phyloP scores from a whole-genome alignment of 495 filamentous ascomycete genomes.

The Trichoderma asperelloides region DNA sequence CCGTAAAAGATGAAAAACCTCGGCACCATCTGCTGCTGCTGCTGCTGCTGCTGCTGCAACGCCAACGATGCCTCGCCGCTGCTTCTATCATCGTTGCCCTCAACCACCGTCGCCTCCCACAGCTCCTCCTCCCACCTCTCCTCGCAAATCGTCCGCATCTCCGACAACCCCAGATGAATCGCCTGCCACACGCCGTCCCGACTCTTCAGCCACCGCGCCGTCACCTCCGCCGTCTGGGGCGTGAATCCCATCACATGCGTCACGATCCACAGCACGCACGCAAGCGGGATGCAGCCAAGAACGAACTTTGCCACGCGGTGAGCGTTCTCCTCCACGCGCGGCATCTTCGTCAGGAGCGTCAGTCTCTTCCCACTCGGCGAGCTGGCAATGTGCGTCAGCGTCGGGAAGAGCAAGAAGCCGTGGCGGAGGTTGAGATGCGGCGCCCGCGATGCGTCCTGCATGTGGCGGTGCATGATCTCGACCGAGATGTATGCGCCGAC shows the following conservation, averaged over 20 bases:
- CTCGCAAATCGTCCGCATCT: constrained; percentile 65
- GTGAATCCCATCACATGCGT: constrained; percentile 45
- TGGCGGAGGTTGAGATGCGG: constrained; percentile 26
- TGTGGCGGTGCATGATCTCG: constrained; percentile 54
- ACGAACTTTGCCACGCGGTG: constrained; percentile 41
- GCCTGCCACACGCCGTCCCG: constrained; percentile 59
- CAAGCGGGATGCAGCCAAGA: constrained; percentile 37
- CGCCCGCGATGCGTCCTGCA: constrained; percentile 16
- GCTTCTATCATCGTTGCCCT: constrained; percentile 5
- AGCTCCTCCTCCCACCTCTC: constrained; percentile 74
- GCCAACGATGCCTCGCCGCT: neutral
- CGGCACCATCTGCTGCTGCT: constrained; percentile 20
- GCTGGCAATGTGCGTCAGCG: constrained; percentile 62
- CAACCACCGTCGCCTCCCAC: constrained; percentile 51
- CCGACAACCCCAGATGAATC: constrained; percentile 52
- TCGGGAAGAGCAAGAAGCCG: constrained; percentile 67
- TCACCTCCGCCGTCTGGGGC: constrained; percentile 47
- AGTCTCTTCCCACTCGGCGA: constrained; percentile 55
- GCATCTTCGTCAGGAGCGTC: constrained; percentile 40
- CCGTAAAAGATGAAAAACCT: constrained; percentile 77
- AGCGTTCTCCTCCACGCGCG: constrained; percentile 45
- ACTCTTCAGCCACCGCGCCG: constrained; percentile 53
- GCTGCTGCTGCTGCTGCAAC: constrained; percentile 10
- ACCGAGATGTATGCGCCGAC: constrained; percentile 73
- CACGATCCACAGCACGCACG: constrained; percentile 35